Base-by-base conservation (phyloP, 495 filamentous ascomycete genomes). In the Neurospora discreta region DNA sequence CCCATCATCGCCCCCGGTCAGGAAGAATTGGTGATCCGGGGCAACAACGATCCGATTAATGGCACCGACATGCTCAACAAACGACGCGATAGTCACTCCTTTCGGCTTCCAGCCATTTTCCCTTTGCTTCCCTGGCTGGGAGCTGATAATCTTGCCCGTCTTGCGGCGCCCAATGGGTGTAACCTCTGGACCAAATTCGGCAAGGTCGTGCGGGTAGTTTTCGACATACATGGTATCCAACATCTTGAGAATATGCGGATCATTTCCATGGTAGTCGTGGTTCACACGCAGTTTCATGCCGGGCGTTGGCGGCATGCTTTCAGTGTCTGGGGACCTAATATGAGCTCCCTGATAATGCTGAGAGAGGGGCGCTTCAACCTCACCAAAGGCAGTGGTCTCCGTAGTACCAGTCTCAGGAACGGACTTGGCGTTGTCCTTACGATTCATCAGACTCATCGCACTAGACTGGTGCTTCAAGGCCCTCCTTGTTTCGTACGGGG, bases 21-120 rank as follows among this genome's bases (percentile, higher is more conserved):
- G 86, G 80, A 99, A 99, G 83, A 99, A 99, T 4, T 88, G 83
- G 79, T 99, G 96, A 79, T 98, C 96, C 9, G 96, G 93, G 3
- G 95, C 89, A 30, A 93, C 86, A 6, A 92, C 85, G 16, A 98
- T 88, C 6, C 94, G 88, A 75, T 92, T 97, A 74, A 98, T 88
- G 26, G 92, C 87, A 3, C 86, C 92, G 16, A 85, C 89, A 77
- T 99, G 96, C 78, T 98, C 96, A 1, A 92, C 89, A 76, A 98
- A 95, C 0, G 91, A 91, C 7, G 93, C 92, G 16, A 98, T 90
- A 20, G 97, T 86, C 69, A 85, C 89, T 15, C 96, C 94, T 72
- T 89, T 89, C 0, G 96, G 96, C 75, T 88, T 90, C 96, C 96
- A 98, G 9, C 88, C 70, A n/a, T 73, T 85, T 68, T 86, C 87